Percentiles rank a stretch among this genome's conserved stretches.
Conservation (phyloP, 176 grass and related monocot genomes). For the Oryza meyeriana region DNA sequence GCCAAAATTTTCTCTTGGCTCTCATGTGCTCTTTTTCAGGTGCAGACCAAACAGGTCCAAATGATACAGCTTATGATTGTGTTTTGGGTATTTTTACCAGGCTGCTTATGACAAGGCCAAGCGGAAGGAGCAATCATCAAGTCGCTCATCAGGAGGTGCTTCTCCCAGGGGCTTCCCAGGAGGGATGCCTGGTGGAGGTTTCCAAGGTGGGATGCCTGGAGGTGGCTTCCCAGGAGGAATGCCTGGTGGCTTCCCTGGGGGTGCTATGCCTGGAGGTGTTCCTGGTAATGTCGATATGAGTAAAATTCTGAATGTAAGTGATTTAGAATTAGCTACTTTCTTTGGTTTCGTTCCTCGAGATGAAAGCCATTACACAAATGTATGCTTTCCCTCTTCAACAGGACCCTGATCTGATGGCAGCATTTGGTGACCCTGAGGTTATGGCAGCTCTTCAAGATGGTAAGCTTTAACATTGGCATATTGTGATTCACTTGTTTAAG, state of each 20-base stretch:
- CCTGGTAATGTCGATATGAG: slow-evolving; percentile 85
- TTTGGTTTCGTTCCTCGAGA: not conserved
- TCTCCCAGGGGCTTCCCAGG: slow-evolving; percentile 44
- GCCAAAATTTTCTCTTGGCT: not conserved
- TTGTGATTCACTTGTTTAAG: not conserved
- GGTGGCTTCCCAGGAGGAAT: slow-evolving; percentile 44
- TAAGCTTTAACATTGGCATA: slow-evolving; percentile 26
- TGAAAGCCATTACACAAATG: not conserved
- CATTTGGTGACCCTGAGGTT: slow-evolving; percentile 82
- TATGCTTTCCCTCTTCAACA: slow-evolving; percentile 39
- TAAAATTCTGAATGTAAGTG: slow-evolving; percentile 85
- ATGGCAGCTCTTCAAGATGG: slow-evolving; percentile 94
- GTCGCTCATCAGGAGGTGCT: slow-evolving; percentile 40
- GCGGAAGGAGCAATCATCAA: slow-evolving; percentile 79
- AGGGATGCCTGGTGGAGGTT: slow-evolving; percentile 49
- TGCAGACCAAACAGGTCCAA: not conserved
- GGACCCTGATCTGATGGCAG: slow-evolving; percentile 88
- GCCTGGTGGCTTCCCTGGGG: slow-evolving; percentile 56
- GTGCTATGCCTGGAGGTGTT: slow-evolving; percentile 55
- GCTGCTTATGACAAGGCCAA: slow-evolving; percentile 97
- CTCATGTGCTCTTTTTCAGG: not conserved
- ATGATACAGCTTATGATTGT: not conserved
- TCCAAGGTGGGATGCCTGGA: slow-evolving; percentile 39
- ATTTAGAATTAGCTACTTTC: not conserved
- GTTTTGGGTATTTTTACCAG: slow-evolving; percentile 40